Base-by-base conservation (phyloP, 805 yeast genomes). In the Candida golubevii region DNA sequence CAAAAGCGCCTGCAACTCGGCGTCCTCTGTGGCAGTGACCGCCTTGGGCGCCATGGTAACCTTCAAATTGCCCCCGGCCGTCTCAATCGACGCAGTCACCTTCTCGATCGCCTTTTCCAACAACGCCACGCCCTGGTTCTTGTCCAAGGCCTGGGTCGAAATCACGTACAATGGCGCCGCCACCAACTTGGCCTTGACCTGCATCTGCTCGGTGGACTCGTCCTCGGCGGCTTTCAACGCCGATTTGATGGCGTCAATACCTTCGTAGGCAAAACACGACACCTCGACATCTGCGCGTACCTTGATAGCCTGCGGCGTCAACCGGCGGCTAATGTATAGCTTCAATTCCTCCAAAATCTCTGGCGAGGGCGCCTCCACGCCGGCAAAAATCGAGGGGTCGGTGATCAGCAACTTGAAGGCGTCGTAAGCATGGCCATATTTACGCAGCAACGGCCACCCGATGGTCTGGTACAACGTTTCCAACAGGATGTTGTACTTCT, bases 11-110 rank as follows among this genome's bases (percentile, higher is more conserved):
- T 89, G 96, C 62, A 93, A 80, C 71, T 90, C 97, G 48, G 97
- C 98, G 67, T 93, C 99, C 66, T 93, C 99, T 48, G 93, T 87
- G 49, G 96, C 98, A 45, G 97, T 89, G 55, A 93, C 98, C 35
- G 98, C 97, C 80, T 90, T 91, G 62, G 99, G 98, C 58, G 95
- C 91, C 97, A 91, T 91, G 43, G 95, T 89, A 53, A 91, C 85
- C 55, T 86, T 88, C 66, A 96, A 85, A 46, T 80, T 78, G 62
- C 99, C 99, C 42, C 88, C 96, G 44, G 79, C 76, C 15, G 76
- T 72, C 48, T 77, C 77, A 59, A 93, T 89, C 39, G 82, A 74
- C 57, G 78, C 79, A 48, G 79, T 76, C 51, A 93, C 85, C 56
- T 77, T 81, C 53, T 78, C 85, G 53, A 93, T 88, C 39, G 98